phyloP scores from a whole-genome alignment of 148 eudicot species.

The Chenopodium quinoa region DNA sequence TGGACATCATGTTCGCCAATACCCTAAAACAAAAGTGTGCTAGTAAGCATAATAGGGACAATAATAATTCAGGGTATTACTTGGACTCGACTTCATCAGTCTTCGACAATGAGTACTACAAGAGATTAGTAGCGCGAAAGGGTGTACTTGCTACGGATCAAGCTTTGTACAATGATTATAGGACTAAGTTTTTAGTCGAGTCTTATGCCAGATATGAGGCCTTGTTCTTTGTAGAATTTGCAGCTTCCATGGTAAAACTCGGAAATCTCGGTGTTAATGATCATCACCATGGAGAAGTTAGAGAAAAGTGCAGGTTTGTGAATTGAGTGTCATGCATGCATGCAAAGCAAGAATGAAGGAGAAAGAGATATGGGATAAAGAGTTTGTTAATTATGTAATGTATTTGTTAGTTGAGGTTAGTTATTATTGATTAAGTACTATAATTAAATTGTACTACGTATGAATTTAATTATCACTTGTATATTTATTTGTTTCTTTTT shows the following conservation, averaged over 20 bases:
- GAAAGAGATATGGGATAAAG: neutral
- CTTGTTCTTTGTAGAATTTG: conserved; percentile 54
- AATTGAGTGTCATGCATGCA: conserved; percentile 23
- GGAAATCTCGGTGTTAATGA: conserved; percentile 43
- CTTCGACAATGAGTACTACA: conserved; percentile 61
- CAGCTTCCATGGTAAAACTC: conserved; percentile 50
- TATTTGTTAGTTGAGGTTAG: neutral
- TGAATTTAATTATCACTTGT: neutral
- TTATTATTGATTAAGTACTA: neutral
- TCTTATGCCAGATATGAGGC: conserved; percentile 45
- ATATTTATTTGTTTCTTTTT: conserved; percentile 6
- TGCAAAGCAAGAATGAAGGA: conserved; percentile 5
- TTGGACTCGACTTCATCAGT: conserved; percentile 47
- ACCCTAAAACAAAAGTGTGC: conserved; percentile 42
- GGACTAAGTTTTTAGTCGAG: conserved; percentile 49
- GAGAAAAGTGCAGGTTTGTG: conserved; percentile 47
- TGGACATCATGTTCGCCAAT: conserved; percentile 45
- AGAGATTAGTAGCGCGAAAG: conserved; percentile 43
- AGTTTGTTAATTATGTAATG: neutral
- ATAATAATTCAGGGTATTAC: conserved; percentile 42
- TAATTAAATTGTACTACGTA: conserved; percentile 6
- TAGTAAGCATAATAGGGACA: conserved; percentile 36
- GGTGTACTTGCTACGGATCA: conserved; percentile 60
- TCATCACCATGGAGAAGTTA: conserved; percentile 43
- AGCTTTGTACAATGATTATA: conserved; percentile 37